Evolutionary conservation across 768 basidiomycete genomes (phyloP), one percentile per base, ranked within the genome.

Genomic region (Roridomyces roridus): DNA sequence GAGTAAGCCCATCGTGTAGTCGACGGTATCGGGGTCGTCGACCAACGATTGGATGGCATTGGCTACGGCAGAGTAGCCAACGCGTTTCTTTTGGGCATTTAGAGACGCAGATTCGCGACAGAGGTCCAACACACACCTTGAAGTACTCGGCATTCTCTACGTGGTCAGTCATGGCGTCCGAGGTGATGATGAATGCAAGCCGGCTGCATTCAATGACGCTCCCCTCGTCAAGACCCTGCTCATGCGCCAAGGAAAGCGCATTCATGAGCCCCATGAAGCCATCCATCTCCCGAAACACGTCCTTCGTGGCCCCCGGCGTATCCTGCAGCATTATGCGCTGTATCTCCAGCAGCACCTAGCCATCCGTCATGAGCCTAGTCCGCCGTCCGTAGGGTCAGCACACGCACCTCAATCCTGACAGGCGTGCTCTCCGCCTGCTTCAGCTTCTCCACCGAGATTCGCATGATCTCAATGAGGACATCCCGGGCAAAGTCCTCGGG

Each of bases 211-310:
- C 84, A 17, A 83, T 70, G 2, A 76, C 65, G 51, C 72, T 70
- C 34, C 77, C 76, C 56, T 78, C 76, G 9, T 58, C 66, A 18
- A 70, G 62, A 28, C 69, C 60, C 29, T 68, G 63, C 23, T 75
- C 73, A 48, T 80, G 70, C 0, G 89, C 70, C 0, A 83, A 84
- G 1, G 90, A 88, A 5, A 94, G 75, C 26, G 89, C 79, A 63
- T 84, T 89, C 73, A 92, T 85, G 28, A 92, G 74, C 10, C 85
- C 81, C 18, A 93, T 75, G 67, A 92, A 93, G 1, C 92, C 92
- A 58, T 94, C 92, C 65, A 89, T 76, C 65, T 92, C 89, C 5
- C 92, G 80, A 69, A 94, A 94, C 18, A 87, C 85, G 52, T 88
- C 86, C 68, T 87, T 89, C 11, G 89, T 89, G 18, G 61, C 61